Evolutionary conservation across 148 eudicot species (phyloP), one percentile per base, ranked within the genome.

Genomic region (Linanthus parryae): DNA sequence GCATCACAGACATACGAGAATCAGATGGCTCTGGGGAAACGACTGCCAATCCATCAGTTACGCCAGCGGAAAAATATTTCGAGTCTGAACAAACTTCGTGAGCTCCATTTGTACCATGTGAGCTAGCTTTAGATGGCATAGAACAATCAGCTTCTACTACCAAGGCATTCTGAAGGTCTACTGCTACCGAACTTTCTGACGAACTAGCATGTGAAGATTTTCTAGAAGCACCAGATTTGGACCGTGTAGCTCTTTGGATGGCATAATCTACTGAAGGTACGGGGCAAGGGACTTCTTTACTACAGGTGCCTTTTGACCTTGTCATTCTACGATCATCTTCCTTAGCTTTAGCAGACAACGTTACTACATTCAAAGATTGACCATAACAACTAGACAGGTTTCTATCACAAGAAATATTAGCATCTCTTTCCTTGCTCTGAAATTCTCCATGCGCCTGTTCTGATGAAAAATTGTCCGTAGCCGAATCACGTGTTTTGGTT

Each of bases 1-100:
- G 91, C 42, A 72, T 59, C 58, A 77, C 64, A 48, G 37, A 34
- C 52, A 64, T 57, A 12, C 44, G 59, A 68, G 55, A 42, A 22
- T 47, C 59, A 20, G 67, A 28, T 34, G 45, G 31, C 56, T 44
- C 52, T 10, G 62, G 48, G 30, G 38, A 57, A 34, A 44, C 28
- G 65, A 46, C 49, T 44, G 65, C 63, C 51, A 59, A 68, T 26
- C 42, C 69, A 47, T 34, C 37, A 44, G 50, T 44, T 56, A 21
- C 37, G 67, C 47, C 60, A 38, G 54, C 57, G 27, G 8, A 14
- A 25, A 53, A 51, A 51, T 52, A 47, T 22, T 24, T 59, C 36
- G 64, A 45, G 20, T 47, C 30, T 5, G 61, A 18, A 64, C 38
- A 36, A 26, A 24, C 47, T 42, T 50, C 64, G 42, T 28, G 56